Base-by-base conservation (phyloP, 1,284 basidiomycete genomes). In the Phellinidium pouzarii region DNA sequence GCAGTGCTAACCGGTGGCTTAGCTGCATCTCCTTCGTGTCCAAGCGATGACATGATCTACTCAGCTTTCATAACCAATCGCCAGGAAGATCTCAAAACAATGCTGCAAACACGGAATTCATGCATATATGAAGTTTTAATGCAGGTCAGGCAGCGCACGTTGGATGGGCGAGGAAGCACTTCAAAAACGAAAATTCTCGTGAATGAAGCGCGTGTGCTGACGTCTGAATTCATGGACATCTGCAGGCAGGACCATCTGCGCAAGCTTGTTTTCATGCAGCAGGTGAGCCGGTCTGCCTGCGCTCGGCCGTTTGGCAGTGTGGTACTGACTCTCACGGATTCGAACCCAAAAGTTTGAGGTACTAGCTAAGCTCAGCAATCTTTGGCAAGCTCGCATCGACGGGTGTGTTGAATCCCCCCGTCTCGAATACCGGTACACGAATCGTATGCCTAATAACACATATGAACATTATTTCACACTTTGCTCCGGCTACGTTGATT, bases 221-320 rank as follows among this genome's bases (percentile, higher is more conserved):
- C 68, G 1, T 63, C 68, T 0, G 65, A 67, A 23, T 75, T 75
- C 53, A 70, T 75, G 71, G 73, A 77, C 55, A 58, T 77, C 14
- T 76, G 74, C 58, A 63, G 60, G 12, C 64, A 74, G 47, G 65
- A 67, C 4, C 64, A 69, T 31, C 57, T 76, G 17, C 67, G 73
- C 25, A 76, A 76, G 57, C 61, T 77, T 1, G 74, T 76, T 58
- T 76, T 72, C 58, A 75, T 76, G 70, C 73, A 74, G 58, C 74
- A 77, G 66, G 75, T 74, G 48, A 26, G 64, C 60, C 9, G 5
- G 49, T 22, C 17, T 12, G n/a, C 12, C 25, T n/a, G 31, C 31
- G 31, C 14, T 34, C 14, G 11, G 14, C 2, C 23, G 38, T n/a
- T 11, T 17, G n/a, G 38, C 38, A 50, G 20, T 54, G 29, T 42